Evolutionary conservation across 2,329 filamentous ascomycete species (phyloP), one percentile per base, ranked within the genome.

Genomic region (Penicillium sp.): DNA sequence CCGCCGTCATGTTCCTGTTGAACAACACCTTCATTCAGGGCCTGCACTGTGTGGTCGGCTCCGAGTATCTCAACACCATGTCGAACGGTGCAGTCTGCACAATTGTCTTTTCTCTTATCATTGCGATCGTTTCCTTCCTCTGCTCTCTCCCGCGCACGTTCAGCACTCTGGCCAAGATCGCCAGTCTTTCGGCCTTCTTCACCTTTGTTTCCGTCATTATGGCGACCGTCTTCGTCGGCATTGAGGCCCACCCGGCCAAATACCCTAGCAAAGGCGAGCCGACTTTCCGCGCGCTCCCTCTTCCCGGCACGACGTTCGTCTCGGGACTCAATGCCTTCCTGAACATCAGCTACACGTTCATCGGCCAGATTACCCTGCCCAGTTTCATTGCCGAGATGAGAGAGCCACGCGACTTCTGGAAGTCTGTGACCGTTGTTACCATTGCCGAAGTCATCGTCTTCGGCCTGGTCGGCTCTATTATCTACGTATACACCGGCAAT

Each of bases 371-470:
- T 63, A 96, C 92, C 0, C 80, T 96, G 13, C 92, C 92, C 0
- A 92, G 88, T 62, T 96, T 96, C 76, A 96, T 96, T 58, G 91
- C 92, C 3, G 92, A 96, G 72, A 96, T 96, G 92, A 88, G 81
- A 66, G 77, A 84, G 42, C 83, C 80, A 1, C 85, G 82, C 51
- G 92, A 96, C 61, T 96, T 96, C 67, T 90, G 90, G 63, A 96
- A 96, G 74, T 90, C 92, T 2, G 82, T 96, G 1, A 96, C 90
- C 84, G 87, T 87, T 2, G 91, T 95, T 55, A 96, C 92, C 10
- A 88, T 95, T 58, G 87, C 87, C 49, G 91, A 96, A 66, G 82
- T 96, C 50, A 81, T 96, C 53, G 80, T 95, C 16, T 96, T 96
- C 74, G 88, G 86, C 65, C 74, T 94, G 40, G 89, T 95, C 28